Conservation (phyloP, 1,284 basidiomycete species). For the Tremellales sp. region DNA sequence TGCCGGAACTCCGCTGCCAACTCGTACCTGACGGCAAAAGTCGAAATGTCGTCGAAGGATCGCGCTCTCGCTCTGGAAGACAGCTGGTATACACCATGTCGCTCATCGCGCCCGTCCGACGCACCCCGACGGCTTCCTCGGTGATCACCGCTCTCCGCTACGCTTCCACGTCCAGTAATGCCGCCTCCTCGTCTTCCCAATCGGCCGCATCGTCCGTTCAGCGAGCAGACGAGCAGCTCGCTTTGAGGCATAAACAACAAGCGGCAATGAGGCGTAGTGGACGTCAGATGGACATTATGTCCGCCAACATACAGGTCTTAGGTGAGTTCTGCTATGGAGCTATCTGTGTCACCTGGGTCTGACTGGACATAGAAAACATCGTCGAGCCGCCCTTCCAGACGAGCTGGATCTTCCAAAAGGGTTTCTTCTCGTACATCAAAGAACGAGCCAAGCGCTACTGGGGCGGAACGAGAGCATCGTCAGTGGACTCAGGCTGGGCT, state of each 20-base stretch:
- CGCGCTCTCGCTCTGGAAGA: too few relatives aligned
- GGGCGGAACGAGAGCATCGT: conserved; percentile 4
- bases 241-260: conserved; percentile 1
- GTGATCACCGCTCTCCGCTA: background rate
- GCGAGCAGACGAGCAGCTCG: conserved; percentile 4
- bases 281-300: conserved; percentile 2
- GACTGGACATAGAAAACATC: conserved; percentile 1
- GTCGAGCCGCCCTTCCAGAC: conserved; percentile 7
- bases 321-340: background rate
- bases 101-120: background rate
- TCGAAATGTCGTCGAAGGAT: too few relatives aligned
- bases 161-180: background rate
- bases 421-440: conserved; percentile 2
- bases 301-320: conserved; percentile 4
- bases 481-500: background rate
- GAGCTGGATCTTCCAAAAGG: conserved; percentile 6
- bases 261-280: conserved; percentile 1
- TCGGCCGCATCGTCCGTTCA: conserved; percentile 5
- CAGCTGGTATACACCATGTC: too few relatives aligned
- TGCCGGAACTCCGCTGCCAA: too few relatives aligned
- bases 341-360: background rate
- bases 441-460: conserved; percentile 1
- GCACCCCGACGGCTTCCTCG: background rate
- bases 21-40: too few relatives aligned
- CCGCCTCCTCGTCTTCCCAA: background rate